Percentiles rank a stretch among this genome's conserved stretches.
phyloP scores from a whole-genome alignment of 2,329 filamentous ascomycete species.

The Ceratocystis cacaofunesta region DNA sequence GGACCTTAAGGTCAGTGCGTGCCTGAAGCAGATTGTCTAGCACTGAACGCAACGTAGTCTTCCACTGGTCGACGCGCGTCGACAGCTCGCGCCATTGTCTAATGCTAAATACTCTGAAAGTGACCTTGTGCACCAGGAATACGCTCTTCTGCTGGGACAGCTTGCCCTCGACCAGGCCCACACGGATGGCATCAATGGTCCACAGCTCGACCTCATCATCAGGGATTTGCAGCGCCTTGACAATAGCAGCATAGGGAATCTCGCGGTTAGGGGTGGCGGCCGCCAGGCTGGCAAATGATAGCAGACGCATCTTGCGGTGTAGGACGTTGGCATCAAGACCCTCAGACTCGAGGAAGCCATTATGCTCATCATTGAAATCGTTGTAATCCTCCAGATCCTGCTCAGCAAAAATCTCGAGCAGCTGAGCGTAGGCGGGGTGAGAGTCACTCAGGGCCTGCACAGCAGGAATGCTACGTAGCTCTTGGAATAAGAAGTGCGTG shows the following conservation, averaged over 20 bases:
- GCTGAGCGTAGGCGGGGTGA: constrained; percentile 72
- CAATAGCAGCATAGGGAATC: constrained; percentile 75
- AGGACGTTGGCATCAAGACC: constrained; percentile 58
- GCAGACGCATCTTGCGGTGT: constrained; percentile 87
- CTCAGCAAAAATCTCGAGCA: constrained; percentile 88
- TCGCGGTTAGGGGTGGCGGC: constrained; percentile 71
- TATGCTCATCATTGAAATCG: constrained; percentile 86
- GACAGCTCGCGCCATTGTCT: constrained; percentile 97
- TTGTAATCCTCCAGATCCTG: constrained; percentile 91
- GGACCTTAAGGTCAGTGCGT: constrained; percentile 61
- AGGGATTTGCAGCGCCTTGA: constrained; percentile 70
- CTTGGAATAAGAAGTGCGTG: constrained; percentile 56
- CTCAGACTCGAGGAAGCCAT: constrained; percentile 67
- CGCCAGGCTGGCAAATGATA: constrained; percentile 82
- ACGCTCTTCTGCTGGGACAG: constrained; percentile 83
- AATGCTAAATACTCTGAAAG: constrained; percentile 91
- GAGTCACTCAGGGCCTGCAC: constrained; percentile 78
- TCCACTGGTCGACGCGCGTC: constrained; percentile 81
- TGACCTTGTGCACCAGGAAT: constrained; percentile 90
- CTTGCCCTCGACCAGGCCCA: constrained; percentile 89
- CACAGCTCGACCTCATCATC: constrained; percentile 84
- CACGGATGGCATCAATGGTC: constrained; percentile 96
- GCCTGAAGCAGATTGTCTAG: constrained; percentile 64
- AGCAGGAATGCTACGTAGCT: constrained; percentile 65
- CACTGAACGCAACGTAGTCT: constrained; percentile 64